Conservation (phyloP, 2,329 filamentous ascomycete species). For the Apiospora saccharicola region DNA sequence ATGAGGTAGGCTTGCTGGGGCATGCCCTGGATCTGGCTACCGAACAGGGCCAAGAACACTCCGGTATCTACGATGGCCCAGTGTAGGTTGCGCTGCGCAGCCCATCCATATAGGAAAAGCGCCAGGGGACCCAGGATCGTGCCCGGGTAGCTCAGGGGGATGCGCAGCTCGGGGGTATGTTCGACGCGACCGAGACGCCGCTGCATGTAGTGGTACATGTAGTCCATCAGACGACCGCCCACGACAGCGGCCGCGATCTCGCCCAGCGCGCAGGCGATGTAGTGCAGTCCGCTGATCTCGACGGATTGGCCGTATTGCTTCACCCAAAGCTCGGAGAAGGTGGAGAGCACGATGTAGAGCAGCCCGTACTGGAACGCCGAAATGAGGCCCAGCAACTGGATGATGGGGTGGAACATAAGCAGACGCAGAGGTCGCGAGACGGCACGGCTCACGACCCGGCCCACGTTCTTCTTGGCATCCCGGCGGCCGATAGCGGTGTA, state of each 20-base stretch:
- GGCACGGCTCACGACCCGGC: conserved; percentile 42
- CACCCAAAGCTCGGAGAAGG: conserved; percentile 66
- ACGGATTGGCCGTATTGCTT: conserved; percentile 61
- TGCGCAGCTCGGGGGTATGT: conserved; percentile 64
- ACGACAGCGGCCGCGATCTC: conserved; percentile 64
- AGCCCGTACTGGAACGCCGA: conserved; percentile 67
- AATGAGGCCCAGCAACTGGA: conserved; percentile 62
- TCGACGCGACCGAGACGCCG: conserved; percentile 27
- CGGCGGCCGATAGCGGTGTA: conserved; percentile 48
- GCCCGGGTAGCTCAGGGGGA: conserved; percentile 63
- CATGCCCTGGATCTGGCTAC: conserved; percentile 43
- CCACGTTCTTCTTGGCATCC: conserved; percentile 38
- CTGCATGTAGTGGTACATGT: conserved; percentile 40
- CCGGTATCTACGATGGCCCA: conserved; percentile 50
- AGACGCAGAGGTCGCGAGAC: conserved; percentile 64
- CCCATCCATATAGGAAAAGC: conserved; percentile 54
- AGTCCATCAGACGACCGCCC: conserved; percentile 52
- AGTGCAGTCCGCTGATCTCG: conserved; percentile 69
- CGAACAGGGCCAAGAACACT: conserved; percentile 43
- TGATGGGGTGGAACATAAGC: conserved; percentile 65
- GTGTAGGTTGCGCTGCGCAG: conserved; percentile 44
- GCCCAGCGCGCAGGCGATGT: conserved; percentile 68
- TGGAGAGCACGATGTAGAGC: conserved; percentile 69
- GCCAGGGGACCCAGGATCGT: conserved; percentile 51
- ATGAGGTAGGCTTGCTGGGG: conserved; percentile 49